A percentile compares a stretch with the other conserved stretches of the same genome.
Conservation (phyloP, 768 basidiomycete species). For the Pulveroboletus sp. region DNA sequence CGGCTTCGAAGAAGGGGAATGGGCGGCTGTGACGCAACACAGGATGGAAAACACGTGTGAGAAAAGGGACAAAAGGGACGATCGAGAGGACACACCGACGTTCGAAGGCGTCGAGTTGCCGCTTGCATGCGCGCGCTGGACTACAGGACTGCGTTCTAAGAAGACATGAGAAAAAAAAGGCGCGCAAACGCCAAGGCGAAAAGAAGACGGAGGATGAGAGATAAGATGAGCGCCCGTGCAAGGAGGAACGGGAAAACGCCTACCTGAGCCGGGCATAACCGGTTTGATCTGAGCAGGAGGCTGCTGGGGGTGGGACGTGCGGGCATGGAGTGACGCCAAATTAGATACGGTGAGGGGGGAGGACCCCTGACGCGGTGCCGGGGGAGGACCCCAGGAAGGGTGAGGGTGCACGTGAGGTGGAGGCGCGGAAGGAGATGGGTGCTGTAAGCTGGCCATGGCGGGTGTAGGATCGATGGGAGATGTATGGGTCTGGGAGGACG, state of each 20-base stretch:
- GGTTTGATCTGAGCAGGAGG: conserved; percentile 28
- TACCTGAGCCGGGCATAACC: conserved; percentile 33
- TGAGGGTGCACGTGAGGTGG: conserved; percentile 31
- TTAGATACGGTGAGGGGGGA: conserved; percentile 25
- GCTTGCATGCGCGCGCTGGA: conserved; percentile 25
- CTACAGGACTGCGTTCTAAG: conserved; percentile 30
- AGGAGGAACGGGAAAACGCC: background rate
- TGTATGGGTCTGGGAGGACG: conserved; percentile 31
- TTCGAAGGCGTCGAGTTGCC: conserved; percentile 25
- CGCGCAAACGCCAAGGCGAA: background rate
- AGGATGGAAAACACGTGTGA: conserved; percentile 5
- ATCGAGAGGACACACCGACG: conserved; percentile 19
- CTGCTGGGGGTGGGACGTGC: conserved; percentile 28
- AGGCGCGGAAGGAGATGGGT: conserved; percentile 29
- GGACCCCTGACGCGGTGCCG: conserved; percentile 30
- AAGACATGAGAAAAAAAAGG: conserved; percentile 5
- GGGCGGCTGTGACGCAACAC: conserved; percentile 17
- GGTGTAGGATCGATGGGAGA: conserved; percentile 26
- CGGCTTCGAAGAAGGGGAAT: conserved; percentile 26
- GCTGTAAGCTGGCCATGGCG: conserved; percentile 32
- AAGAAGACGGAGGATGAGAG: background rate
- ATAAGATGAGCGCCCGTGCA: conserved; percentile 1
- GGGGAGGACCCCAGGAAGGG: conserved; percentile 31
- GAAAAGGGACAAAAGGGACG: background rate
- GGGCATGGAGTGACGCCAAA: conserved; percentile 28